These are phyloP conservation scores for Dryadomyces quercivorus DNA, from an alignment of 2,329 filamentous ascomycete genomes.

Conservation along the genomic window DNA sequence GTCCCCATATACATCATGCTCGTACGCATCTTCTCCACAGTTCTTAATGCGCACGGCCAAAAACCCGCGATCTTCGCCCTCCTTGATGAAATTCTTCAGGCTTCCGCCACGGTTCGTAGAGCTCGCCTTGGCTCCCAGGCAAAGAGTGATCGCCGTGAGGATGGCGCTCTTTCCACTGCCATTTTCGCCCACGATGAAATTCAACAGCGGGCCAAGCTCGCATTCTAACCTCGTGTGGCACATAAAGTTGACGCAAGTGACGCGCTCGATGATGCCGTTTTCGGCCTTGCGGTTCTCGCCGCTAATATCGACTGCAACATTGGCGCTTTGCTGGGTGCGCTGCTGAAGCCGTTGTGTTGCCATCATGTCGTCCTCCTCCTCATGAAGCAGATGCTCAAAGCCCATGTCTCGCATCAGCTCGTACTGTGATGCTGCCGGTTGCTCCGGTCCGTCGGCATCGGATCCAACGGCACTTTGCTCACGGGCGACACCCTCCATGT, in stretches of 20 bases:
- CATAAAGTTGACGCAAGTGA: conserved; percentile 92
- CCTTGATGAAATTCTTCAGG: conserved; percentile 79
- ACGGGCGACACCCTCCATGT: neutral
- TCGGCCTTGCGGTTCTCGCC: conserved; percentile 66
- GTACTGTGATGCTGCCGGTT: conserved; percentile 46
- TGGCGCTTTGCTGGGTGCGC: conserved; percentile 16
- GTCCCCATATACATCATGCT: conserved; percentile 68
- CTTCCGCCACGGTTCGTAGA: conserved; percentile 86
- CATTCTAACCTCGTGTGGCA: conserved; percentile 76
- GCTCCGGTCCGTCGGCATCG: conserved; percentile 9
- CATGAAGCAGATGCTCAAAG: conserved; percentile 44
- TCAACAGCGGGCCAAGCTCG: conserved; percentile 83
- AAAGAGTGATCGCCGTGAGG: conserved; percentile 82
- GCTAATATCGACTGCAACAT: conserved; percentile 14
- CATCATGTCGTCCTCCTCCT: conserved; percentile 46
- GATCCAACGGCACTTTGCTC: conserved; percentile 4
- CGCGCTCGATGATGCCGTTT: conserved; percentile 76
- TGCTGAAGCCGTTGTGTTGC: conserved; percentile 52
- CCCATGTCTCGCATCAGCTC: conserved; percentile 47
- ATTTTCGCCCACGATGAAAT: conserved; percentile 96
- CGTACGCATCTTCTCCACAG: conserved; percentile 70
- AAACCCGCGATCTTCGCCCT: conserved; percentile 64
- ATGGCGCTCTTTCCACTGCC: conserved; percentile 96
- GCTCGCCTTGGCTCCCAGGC: conserved; percentile 87
- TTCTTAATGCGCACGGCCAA: conserved; percentile 87